Percentiles rank a stretch among this genome's conserved stretches.
Evolutionary conservation across 2,329 filamentous ascomycete genomes (phyloP).

Genomic region (Xylariales sp.): DNA sequence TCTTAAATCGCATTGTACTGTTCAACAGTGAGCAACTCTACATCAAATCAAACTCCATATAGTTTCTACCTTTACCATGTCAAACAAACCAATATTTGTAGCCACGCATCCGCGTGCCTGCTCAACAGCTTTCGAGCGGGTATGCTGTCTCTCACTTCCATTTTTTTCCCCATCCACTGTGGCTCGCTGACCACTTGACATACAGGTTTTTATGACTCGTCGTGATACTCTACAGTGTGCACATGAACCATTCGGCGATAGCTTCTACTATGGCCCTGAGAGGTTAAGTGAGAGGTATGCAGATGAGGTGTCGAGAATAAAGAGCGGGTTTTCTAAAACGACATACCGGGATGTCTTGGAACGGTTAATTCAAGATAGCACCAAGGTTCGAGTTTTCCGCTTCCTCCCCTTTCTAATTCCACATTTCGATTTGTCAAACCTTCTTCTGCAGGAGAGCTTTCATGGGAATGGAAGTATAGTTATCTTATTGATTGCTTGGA

Average conservation of each 20-base stretch:
- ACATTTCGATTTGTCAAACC: too few species aligned
- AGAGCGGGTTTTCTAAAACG: conserved; percentile 63
- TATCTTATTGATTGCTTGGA: too few species aligned
- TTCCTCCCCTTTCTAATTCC: conserved; percentile 11
- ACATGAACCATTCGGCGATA: conserved; percentile 95
- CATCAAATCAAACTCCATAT: too few species aligned
- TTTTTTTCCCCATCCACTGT: too few species aligned
- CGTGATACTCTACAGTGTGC: conserved; percentile 75
- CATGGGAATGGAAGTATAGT: too few species aligned
- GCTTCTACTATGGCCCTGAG: conserved; percentile 94
- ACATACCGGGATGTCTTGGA: conserved; percentile 78
- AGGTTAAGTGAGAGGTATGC: conserved; percentile 74
- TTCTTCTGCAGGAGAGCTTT: too few species aligned
- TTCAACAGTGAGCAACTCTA: too few species aligned
- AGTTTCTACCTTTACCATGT: conserved; percentile 51
- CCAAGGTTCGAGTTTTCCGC: conserved; percentile 58
- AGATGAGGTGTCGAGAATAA: conserved; percentile 50
- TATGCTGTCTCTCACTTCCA: conserved; percentile 39
- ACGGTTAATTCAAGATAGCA: conserved; percentile 64
- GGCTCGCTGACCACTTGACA: too few species aligned
- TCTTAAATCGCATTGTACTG: too few species aligned
- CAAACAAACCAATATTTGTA: conserved; percentile 80
- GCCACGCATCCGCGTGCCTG: conserved; percentile 92
- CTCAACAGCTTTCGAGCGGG: conserved; percentile 95
- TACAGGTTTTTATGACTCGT: conserved; percentile 92